Evolutionary conservation across 108 stramenopile species (phyloP).

Genomic region (Cyclotella cryptica): DNA sequence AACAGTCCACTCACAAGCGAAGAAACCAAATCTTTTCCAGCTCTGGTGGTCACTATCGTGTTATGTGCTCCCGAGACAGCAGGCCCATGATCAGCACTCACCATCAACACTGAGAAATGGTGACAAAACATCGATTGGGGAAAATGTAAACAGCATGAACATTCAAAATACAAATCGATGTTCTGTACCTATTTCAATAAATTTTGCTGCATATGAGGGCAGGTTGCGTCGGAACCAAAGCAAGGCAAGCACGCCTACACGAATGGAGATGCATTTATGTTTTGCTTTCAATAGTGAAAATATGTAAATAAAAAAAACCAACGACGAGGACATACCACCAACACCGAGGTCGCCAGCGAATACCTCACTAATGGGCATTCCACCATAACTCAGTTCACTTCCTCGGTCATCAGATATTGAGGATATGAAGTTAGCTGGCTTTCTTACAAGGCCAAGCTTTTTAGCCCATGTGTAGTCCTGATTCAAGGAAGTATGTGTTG

Average conservation of each 20-base stretch:
- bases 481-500: neutral
- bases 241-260: constrained; percentile 80
- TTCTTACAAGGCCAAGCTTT: constrained; percentile 88
- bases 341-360: constrained; percentile 86
- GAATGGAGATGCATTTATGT: neutral
- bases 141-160: neutral
- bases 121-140: neutral
- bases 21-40: constrained; percentile 93
- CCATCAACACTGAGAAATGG: constrained; percentile 78
- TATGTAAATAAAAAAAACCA: neutral
- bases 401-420: constrained; percentile 93
- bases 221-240: constrained; percentile 92
- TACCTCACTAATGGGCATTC: constrained; percentile 89
- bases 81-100: constrained; percentile 89
- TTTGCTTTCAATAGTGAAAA: neutral
- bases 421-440: constrained; percentile 93
- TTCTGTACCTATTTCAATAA: constrained; percentile 77
- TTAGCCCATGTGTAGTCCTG: constrained; percentile 92
- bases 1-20: constrained; percentile 84
- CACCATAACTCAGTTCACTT: constrained; percentile 88
- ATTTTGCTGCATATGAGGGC: constrained; percentile 89
- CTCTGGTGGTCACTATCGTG: constrained; percentile 91
- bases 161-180: neutral
- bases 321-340: constrained; percentile 40
- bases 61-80: constrained; percentile 92